These are phyloP conservation scores for Talinum fruticosum DNA, from an alignment of 148 eudicot genomes.

Conservation along the genomic window DNA sequence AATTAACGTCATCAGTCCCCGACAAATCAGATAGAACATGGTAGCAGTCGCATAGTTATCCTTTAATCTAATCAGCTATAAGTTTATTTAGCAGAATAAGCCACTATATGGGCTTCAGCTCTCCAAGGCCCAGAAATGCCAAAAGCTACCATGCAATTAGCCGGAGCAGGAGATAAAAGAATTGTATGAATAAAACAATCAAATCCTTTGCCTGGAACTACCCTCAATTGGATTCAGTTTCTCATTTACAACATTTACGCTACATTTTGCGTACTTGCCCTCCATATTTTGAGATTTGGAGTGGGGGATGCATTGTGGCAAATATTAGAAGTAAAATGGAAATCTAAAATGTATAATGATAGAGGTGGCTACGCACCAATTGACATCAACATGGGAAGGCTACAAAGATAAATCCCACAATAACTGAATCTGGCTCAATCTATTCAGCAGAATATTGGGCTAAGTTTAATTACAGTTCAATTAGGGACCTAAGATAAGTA, in stretches of 20 bases:
- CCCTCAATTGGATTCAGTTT: background rate
- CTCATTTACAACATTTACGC: background rate
- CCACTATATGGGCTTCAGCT: background rate
- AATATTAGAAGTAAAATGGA: background rate
- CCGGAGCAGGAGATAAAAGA: background rate
- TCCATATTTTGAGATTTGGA: background rate
- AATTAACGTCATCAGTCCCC: conserved; percentile 5
- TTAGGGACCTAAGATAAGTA: no score
- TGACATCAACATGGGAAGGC: background rate
- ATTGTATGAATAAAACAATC: no score
- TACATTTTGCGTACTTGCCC: background rate
- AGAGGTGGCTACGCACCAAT: background rate
- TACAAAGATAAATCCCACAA: no score
- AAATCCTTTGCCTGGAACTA: no score
- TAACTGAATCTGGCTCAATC: no score
- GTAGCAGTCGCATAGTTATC: background rate
- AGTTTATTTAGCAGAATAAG: background rate
- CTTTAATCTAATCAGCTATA: background rate
- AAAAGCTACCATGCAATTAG: background rate
- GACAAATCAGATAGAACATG: background rate
- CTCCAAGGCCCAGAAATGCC: background rate
- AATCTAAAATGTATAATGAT: no score
- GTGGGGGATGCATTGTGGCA: background rate
- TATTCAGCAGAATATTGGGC: no score
- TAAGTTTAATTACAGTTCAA: no score